Base-by-base conservation (phyloP, 305 asterid genomes). In the Coffea humblotiana region DNA sequence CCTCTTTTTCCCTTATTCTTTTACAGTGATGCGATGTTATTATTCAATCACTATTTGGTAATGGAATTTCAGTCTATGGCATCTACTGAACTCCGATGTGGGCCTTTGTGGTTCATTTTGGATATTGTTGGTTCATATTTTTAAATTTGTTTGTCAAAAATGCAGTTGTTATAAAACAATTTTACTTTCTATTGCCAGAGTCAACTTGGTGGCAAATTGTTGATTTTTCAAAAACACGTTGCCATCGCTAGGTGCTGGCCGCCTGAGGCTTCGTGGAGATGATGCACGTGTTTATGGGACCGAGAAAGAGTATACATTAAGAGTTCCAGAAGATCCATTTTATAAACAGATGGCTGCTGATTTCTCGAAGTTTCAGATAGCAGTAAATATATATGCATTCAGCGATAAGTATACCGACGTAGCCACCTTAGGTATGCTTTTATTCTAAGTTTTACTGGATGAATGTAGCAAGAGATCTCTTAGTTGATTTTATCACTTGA, bases 291-390 rank as follows among this genome's bases (percentile, higher is more conserved):
- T 84, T 76, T 93, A 92, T 87, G 98, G 98, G 82, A 90, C 98
- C 40, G 99, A 96, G 83, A 96, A 96, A 88, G 98, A 96, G 85
- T 92, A 93, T 86, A 87, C 87, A 40, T 74, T 91, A 82, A 94
- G 99, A 85, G 80, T 88, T 72, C 94, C 99, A 47, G 99, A 96
- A 92, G 99, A 94, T 87, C 97, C 99, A 68, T 96, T 94, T 82
- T 96, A 96, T 88, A 96, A 96, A 85, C 99, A 94, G 83, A 96
- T 94, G 98, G 98, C 98, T 88, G 99, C 99, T 88, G 99, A 96
- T 92, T 91, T 96, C 78, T 92, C 98, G 71, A 94, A 96, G 91
- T 90, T 78, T 84, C 99, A 96, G 88, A 90, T 96, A 83, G 95
- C 99, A 76, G 97, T 91, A 71, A 96, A 96, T 84, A 82, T 94